Conservation (phyloP, 805 yeast genomes). For the Wickerhamomyces sydowiorum region DNA sequence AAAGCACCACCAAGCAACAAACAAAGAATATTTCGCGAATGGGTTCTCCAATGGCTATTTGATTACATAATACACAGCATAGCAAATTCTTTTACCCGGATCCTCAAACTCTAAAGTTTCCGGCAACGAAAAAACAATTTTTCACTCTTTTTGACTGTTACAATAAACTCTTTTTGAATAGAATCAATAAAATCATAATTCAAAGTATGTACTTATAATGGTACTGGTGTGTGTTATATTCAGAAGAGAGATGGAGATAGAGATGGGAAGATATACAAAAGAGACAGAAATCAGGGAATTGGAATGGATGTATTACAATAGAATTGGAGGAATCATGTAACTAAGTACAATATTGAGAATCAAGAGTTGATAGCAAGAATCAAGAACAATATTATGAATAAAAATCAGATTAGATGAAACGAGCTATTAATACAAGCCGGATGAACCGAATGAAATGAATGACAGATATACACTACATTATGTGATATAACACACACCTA, state of each 20-base stretch:
- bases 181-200: neutral
- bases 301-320: no score
- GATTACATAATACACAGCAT: no score
- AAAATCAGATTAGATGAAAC: neutral
- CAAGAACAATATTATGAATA: neutral
- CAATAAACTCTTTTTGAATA: neutral
- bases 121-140: neutral
- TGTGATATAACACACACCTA: no score
- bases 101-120: no score
- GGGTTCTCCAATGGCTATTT: no score
- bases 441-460: no score
- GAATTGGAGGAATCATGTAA: neutral
- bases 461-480: no score
- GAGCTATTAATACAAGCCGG: no score
- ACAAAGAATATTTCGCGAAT: no score
- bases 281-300: no score
- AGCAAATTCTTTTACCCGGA: no score
- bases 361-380: neutral
- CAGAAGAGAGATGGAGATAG: neutral
- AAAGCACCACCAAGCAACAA: no score
- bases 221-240: neutral
- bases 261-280: neutral
- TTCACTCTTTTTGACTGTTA: neutral
- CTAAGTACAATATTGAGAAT: neutral
- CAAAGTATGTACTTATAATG: neutral